These are phyloP conservation scores for Hippophae tibetana DNA, from an alignment of 306 rosid genomes.

Conservation along the genomic window DNA sequence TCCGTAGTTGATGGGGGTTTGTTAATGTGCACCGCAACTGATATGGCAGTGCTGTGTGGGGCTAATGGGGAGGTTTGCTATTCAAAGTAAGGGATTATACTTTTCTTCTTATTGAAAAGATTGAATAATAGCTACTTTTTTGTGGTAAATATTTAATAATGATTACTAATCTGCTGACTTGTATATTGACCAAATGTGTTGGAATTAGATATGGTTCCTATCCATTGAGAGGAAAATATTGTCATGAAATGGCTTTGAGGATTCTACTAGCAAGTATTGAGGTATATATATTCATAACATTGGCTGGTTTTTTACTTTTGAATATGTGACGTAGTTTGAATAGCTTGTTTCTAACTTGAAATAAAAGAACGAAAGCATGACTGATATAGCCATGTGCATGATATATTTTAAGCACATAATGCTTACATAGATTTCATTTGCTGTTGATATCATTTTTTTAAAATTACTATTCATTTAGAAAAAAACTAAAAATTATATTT, in stretches of 20 bases:
- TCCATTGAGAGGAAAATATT: slow-evolving; percentile 86
- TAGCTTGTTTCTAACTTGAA: too few species aligned
- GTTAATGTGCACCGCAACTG: slow-evolving; percentile 97
- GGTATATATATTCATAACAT: slow-evolving; percentile 34
- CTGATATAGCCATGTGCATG: too few species aligned
- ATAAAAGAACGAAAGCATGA: too few species aligned
- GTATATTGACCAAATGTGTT: slow-evolving; percentile 22
- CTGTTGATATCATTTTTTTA: too few species aligned
- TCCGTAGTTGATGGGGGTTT: slow-evolving; percentile 93
- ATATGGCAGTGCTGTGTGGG: slow-evolving; percentile 97
- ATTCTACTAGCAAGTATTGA: slow-evolving; percentile 90
- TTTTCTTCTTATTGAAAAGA: slow-evolving; percentile 9
- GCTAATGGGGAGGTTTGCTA: slow-evolving; percentile 99
- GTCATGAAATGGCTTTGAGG: slow-evolving; percentile 99
- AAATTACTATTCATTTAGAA: too few species aligned
- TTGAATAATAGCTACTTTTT: neutral
- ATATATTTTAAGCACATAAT: too few species aligned
- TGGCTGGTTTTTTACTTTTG: neutral
- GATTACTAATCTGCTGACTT: slow-evolving; percentile 13
- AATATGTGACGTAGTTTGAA: too few species aligned
- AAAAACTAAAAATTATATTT: too few species aligned
- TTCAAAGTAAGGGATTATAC: slow-evolving; percentile 64
- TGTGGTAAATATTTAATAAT: too few species aligned
- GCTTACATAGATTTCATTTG: too few species aligned
- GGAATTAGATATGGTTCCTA: slow-evolving; percentile 76